These are phyloP conservation scores for Neurospora sp. DNA, from an alignment of 495 filamentous ascomycete species.

Conservation along the genomic window DNA sequence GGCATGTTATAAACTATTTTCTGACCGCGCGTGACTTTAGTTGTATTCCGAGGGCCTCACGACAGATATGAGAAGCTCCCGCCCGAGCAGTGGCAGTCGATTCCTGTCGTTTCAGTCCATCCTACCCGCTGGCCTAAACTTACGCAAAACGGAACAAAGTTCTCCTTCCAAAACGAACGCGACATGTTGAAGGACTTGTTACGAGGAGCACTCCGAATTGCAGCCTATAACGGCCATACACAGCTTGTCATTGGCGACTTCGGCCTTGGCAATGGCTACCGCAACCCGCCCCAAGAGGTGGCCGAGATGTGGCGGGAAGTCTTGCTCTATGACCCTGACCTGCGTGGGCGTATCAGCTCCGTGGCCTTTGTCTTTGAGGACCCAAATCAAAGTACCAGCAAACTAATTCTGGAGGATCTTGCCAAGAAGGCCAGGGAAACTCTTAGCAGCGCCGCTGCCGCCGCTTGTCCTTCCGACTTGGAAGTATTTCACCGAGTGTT, in stretches of 20 bases:
- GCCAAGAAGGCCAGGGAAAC: slow-evolving; percentile 33
- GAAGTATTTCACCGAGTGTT: slow-evolving; percentile 36
- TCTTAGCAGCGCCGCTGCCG: slow-evolving; percentile 8
- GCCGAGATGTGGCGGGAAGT: slow-evolving; percentile 60
- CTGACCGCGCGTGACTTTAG: slow-evolving; percentile 7
- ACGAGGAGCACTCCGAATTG: slow-evolving; percentile 56
- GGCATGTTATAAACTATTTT: slow-evolving; percentile 7
- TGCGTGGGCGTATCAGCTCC: slow-evolving; percentile 55
- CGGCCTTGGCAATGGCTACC: slow-evolving; percentile 57
- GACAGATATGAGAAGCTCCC: slow-evolving; percentile 36
- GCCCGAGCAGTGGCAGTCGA: slow-evolving; percentile 33
- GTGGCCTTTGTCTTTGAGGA: slow-evolving; percentile 63
- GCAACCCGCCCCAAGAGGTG: slow-evolving; percentile 58
- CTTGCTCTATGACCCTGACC: slow-evolving; percentile 53
- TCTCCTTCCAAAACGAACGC: slow-evolving; percentile 57
- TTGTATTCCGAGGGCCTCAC: slow-evolving; percentile 39
- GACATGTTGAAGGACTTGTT: slow-evolving; percentile 64
- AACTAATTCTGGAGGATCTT: slow-evolving; percentile 37
- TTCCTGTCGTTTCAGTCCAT: slow-evolving; percentile 63
- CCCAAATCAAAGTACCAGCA: slow-evolving; percentile 30
- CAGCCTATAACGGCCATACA: slow-evolving; percentile 45
- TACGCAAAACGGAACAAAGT: slow-evolving; percentile 51
- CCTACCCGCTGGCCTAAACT: slow-evolving; percentile 62
- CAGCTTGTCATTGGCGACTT: slow-evolving; percentile 61
- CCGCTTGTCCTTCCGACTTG: slow-evolving; percentile 27